Base-by-base conservation (phyloP, 176 grass and related monocot genomes). In the Oryza punctata region DNA sequence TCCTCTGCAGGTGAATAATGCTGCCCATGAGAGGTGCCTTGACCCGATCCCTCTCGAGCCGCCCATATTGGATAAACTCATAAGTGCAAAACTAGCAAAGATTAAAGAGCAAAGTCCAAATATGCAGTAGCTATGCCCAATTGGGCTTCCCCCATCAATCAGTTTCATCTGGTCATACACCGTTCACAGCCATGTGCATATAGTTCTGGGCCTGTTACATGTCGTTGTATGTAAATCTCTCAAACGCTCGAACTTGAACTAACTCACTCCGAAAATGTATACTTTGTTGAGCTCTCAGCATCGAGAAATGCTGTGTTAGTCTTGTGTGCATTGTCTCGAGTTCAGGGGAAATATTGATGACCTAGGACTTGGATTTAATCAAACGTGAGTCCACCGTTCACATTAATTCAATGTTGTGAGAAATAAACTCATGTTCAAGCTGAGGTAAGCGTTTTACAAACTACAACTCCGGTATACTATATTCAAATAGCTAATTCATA, bases 31-130 rank as follows among this genome's bases (percentile, higher is more conserved):
- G 86, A 96, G 97, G 82, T 99, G 97, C 69, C 89, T 96, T 70
- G 97, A 99, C 68, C 97, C 97, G 6, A 96, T 90, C 70, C 93
- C 97, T 49, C 86, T 99, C 49, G 97, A 99, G 80, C 65, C 91
- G 46, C 93, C 97, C n/a, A 99, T 99, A 78, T 75, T 99, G 63
- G 91, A 99, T 89, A 99, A 90, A 78, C 97, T 99, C 52, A 96
- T 99, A 79, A 96, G 77, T 70, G 77, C 87, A 72, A 99, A 99
- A 83, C 40, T 89, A 81, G 88, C 85, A 64, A 99, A 92, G 89
- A 91, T 67, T 74, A 96, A 87, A 82, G 97, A 92, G 75, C 81
- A 87, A 85, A 88, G 37, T 24, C 57, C 71, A 89, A 85, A 75
- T 80, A 50, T 80, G 69, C 70, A 69, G 69, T 90, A 86, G 69